Conservation (phyloP, 257 asterid genomes). For the Jacaranda mimosifolia region DNA sequence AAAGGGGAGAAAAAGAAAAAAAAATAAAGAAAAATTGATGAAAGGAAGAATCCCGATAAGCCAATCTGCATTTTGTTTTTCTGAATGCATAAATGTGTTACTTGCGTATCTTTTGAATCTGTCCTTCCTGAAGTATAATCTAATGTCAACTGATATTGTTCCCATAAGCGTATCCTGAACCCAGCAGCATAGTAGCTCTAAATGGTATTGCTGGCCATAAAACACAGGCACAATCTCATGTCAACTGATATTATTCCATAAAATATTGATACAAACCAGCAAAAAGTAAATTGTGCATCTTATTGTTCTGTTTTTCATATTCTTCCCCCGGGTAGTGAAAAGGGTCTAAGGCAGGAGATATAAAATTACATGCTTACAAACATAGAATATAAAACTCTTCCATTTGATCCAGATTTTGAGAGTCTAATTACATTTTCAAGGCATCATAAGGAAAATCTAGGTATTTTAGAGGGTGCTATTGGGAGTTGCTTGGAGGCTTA, state of each 20-base stretch:
- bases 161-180: too few relatives aligned
- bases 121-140: too few relatives aligned
- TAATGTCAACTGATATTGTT: too few relatives aligned
- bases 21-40: too few relatives aligned
- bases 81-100: too few relatives aligned
- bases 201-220: neutral
- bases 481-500: conserved; percentile 80
- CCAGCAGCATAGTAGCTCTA: neutral
- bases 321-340: conserved; percentile 16
- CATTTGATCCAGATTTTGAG: conserved; percentile 32
- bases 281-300: conserved; percentile 28
- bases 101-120: too few relatives aligned
- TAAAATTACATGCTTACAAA: conserved; percentile 39
- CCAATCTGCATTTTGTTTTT: too few relatives aligned
- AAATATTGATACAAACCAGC: conserved; percentile 1
- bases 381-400: conserved; percentile 34
- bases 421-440: conserved; percentile 39
- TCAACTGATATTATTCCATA: conserved; percentile 15
- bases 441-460: conserved; percentile 20
- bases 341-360: neutral
- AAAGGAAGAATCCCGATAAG: too few relatives aligned
- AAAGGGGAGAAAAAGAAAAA: too few relatives aligned
- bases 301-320: conserved; percentile 34
- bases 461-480: conserved; percentile 43
- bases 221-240: conserved; percentile 8